Evolutionary conservation across 495 filamentous ascomycete species (phyloP), one percentile per base, ranked within the genome.

Genomic region (Xylaria cubensis): DNA sequence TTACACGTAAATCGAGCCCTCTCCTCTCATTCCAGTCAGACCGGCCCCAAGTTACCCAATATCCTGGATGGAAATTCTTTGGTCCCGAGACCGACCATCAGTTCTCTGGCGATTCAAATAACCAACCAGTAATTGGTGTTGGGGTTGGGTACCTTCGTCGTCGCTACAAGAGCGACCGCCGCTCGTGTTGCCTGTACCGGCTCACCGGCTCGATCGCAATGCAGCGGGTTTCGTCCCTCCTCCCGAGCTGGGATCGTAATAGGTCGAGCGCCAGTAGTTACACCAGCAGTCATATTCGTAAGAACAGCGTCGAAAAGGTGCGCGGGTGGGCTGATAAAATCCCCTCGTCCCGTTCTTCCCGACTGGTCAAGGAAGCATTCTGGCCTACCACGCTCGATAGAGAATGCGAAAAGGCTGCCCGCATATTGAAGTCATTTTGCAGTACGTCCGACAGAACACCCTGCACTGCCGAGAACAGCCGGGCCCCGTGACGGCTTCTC

Each of bases 351-450:
- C 75, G 73, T 56, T 75, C 72, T n/a, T 73, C 74, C 58, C 75
- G 71, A 69, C 72, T 82, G 39, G 82, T 80, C 59, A 77, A 78
- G 63, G 93, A 96, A 73, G 89, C 89, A 17, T 93, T 95, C 78
- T 94, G 92, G 91, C 93, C 93, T 34, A 90, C 92, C 72, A 89
- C 88, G 3, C 84, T 96, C 58, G 93, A 95, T 76, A 92, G 89
- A 76, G 93, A 97, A 82, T 90, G 90, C 83, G 93, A 97, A 79
- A 95, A 96, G 83, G 93, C 93, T 24, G 93, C 93, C 64, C 88
- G 93, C 55, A 95, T 97, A 62, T 75, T 97, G 56, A 89, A 91
- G 76, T 93, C 91, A 55, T 97, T 97, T 82, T 95, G 93, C 84
- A 92, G 85, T 86, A 79, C 64, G 84, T 80, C 15, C 24, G 63